A percentile compares a stretch with the other conserved stretches of the same genome.
Conservation (phyloP, 257 asterid genomes). For the Primulina tabacum region DNA sequence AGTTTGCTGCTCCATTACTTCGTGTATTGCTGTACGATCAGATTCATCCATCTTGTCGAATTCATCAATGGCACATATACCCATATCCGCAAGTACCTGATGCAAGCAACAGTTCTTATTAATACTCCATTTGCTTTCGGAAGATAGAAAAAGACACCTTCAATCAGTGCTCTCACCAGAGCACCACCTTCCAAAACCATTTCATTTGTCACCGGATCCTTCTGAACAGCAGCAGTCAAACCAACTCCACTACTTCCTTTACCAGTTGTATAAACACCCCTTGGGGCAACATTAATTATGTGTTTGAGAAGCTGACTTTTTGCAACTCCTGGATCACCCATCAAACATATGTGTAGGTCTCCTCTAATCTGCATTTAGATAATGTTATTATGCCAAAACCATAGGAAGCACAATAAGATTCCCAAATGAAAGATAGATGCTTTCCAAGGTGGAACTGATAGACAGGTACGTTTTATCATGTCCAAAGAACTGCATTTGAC, state of each 20-base stretch:
- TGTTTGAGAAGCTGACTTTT: slow-evolving; percentile 98
- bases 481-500: no score
- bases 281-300: slow-evolving; percentile 93
- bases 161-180: slow-evolving; percentile 55
- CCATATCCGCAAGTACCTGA: slow-evolving; percentile 98
- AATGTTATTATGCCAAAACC: not conserved
- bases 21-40: slow-evolving; percentile 96
- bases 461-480: no score
- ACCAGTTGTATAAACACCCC: slow-evolving; percentile 95
- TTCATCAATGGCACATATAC: slow-evolving; percentile 98
- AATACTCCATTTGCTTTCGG: slow-evolving; percentile 1
- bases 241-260: slow-evolving; percentile 99
- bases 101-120: slow-evolving; percentile 6
- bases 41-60: slow-evolving; percentile 98
- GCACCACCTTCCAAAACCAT: slow-evolving; percentile 99
- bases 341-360: slow-evolving; percentile 73
- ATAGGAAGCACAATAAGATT: not conserved
- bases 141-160: slow-evolving; percentile 5
- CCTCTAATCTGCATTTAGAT: slow-evolving; percentile 64
- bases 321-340: slow-evolving; percentile 99
- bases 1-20: slow-evolving; percentile 99
- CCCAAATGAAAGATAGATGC: no score
- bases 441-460: no score
- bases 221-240: slow-evolving; percentile 98
- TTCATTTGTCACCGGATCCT: slow-evolving; percentile 95